Evolutionary conservation across 2,329 filamentous ascomycete species (phyloP), one percentile per base, ranked within the genome.

Genomic region (Fusarium dimerum): DNA sequence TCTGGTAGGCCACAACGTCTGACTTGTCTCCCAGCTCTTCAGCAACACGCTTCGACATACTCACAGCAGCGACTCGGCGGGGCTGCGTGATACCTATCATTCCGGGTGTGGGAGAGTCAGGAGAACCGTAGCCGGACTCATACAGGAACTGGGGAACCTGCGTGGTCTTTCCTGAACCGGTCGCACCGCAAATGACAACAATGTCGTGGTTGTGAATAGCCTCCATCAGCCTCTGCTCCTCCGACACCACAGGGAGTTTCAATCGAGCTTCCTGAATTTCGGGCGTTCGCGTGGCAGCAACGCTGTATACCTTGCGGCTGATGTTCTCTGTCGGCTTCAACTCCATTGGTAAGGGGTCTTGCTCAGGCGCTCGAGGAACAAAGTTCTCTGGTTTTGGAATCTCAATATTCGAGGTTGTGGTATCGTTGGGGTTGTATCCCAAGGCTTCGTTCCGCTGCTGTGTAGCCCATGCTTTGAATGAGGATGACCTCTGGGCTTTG

Each of bases 221-320:
- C 72, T 99, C 94, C 92, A 99, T 97, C 30, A 99, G 92, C 65
- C 88, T 92, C 68, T 99, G 94, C 71, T 99, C 94, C 70, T 97
- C 92, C 2, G 90, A 90, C 2, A 97, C 91, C 1, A 99, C 90
- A 0, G 94, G 94, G 15, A 99, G 79, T 50, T 89, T 84, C 43
- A 95, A 71, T 12, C 94, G 85, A 11, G 87, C 84, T 44, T 87
- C 82, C 68, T 97, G 90, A 18, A 97, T 88, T 16, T 88, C 86
- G 6, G 85, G 75, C 1, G 82, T 76, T 51, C 94, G 84, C 39
- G 82, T 75, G 3, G 97, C 86, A 2, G 82, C 71, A 2, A 97
- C 87, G 55, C 86, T 88, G 68, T 85, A 92, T 1, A 88, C 88
- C 66, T 92, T 93, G 55, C 92, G 80, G 38, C 79, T 78, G 3